Evolutionary conservation across 148 eudicot genomes (phyloP).

Genomic region (Arctostaphylos glauca): DNA sequence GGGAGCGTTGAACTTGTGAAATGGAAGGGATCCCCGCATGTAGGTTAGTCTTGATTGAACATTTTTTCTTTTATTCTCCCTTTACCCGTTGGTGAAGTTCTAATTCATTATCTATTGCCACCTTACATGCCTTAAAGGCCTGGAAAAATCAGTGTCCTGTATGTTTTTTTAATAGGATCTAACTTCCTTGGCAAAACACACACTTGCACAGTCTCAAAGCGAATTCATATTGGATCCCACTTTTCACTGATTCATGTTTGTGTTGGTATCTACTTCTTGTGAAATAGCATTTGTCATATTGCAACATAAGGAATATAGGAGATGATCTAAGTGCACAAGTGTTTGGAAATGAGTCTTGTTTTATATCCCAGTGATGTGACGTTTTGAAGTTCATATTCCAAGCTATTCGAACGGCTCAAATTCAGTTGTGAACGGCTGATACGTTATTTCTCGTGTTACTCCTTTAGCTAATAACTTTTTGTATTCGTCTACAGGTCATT

Average conservation of each 20-base stretch:
- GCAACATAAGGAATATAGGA: no score
- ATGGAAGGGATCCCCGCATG: constrained; percentile 43
- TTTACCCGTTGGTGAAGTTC: background rate
- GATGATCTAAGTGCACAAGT: no score
- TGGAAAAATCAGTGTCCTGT: background rate
- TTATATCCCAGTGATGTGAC: no score
- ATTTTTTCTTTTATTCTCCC: background rate
- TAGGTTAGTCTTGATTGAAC: constrained; percentile 36
- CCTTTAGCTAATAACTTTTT: background rate
- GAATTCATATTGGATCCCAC: no score
- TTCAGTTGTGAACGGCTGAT: background rate
- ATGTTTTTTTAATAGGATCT: background rate
- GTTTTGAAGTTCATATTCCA: no score
- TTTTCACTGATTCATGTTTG: no score
- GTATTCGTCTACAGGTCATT: constrained; percentile 40
- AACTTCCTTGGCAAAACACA: background rate
- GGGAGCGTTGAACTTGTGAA: constrained; percentile 50
- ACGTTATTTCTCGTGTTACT: background rate
- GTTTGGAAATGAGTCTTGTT: no score
- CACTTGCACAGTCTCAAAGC: no score
- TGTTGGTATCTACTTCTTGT: no score
- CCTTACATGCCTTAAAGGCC: background rate
- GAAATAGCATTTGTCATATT: no score
- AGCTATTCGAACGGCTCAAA: no score
- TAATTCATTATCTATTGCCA: background rate